Evolutionary conservation across 2,329 filamentous ascomycete genomes (phyloP).

Genomic region (Berkeleyomyces basicola): DNA sequence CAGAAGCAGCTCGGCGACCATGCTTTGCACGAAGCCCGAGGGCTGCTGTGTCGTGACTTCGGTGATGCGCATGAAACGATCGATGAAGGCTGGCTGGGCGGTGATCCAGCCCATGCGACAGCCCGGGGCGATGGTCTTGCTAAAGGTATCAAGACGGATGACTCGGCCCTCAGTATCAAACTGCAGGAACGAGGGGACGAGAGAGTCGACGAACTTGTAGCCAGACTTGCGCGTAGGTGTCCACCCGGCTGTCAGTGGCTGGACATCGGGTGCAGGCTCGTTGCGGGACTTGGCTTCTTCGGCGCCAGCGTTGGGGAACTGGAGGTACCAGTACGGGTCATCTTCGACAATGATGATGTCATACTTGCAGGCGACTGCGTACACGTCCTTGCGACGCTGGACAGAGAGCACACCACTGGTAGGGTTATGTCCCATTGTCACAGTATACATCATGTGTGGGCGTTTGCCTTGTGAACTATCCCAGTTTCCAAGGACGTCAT

Average conservation of each 20-base stretch:
- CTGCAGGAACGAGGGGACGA: constrained; percentile 67
- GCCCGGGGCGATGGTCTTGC: constrained; percentile 80
- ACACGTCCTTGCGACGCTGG: constrained; percentile 59
- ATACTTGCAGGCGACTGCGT: constrained; percentile 63
- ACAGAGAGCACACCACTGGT: constrained; percentile 61
- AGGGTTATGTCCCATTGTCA: constrained; percentile 74
- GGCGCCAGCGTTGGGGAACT: constrained; percentile 56
- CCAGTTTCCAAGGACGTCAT: constrained; percentile 71
- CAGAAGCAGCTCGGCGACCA: constrained; percentile 63
- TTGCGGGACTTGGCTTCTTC: constrained; percentile 33
- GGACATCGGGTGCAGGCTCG: constrained; percentile 21
- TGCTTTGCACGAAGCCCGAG: constrained; percentile 73
- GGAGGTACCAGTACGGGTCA: constrained; percentile 90
- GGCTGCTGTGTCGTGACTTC: constrained; percentile 71
- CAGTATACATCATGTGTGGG: constrained; percentile 76
- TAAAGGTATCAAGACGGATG: constrained; percentile 81
- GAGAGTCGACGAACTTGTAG: constrained; percentile 64
- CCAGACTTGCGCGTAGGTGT: constrained; percentile 34
- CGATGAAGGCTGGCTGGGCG: constrained; percentile 59
- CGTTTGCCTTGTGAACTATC: constrained; percentile 55
- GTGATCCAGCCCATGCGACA: constrained; percentile 86
- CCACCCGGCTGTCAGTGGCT: constrained; percentile 18
- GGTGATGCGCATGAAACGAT: constrained; percentile 51
- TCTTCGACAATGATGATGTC: constrained; percentile 88
- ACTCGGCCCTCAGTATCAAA: constrained; percentile 77